Conservation (phyloP, 192 early-diverging fungal species). For the Lobulomyces angularis region DNA sequence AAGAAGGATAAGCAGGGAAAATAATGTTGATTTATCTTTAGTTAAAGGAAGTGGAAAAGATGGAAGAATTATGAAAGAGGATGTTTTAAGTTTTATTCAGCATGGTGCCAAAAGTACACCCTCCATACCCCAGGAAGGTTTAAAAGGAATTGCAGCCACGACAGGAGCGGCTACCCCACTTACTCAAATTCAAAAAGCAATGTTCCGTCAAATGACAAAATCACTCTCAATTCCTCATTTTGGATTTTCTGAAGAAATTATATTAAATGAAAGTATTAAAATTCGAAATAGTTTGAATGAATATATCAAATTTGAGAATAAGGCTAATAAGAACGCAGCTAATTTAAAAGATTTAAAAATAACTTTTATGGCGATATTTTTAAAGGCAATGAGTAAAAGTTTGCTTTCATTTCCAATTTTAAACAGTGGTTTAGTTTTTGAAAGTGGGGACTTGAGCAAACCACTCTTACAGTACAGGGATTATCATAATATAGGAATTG, state of each 20-base stretch:
- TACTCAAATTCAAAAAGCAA: conserved; percentile 81
- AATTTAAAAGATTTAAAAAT: no score
- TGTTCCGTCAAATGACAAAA: conserved; percentile 92
- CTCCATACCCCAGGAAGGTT: conserved; percentile 3
- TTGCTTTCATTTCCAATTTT: conserved; percentile 72
- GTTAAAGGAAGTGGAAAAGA: conserved; percentile 72
- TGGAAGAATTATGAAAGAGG: conserved; percentile 86
- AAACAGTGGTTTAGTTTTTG: conserved; percentile 54
- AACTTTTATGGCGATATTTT: conserved; percentile 88
- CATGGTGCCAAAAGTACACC: conserved; percentile 6
- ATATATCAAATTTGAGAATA: conserved; percentile 37
- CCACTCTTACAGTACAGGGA: conserved; percentile 61
- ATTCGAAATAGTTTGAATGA: conserved; percentile 58
- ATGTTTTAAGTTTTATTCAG: conserved; percentile 54
- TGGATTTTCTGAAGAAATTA: conserved; percentile 83
- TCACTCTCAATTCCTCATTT: conserved; percentile 90
- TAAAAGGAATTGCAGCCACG: conserved; percentile 5
- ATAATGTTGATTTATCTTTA: conserved; percentile 55
- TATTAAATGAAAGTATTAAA: conserved; percentile 52
- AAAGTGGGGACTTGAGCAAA: conserved; percentile 18
- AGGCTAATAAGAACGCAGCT: no score
- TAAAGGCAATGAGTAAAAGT: conserved; percentile 79
- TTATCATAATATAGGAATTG: conserved; percentile 84
- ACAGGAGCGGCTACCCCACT: conserved; percentile 35
- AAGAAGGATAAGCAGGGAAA: conserved; percentile 67